Base-by-base conservation (phyloP, 1,139 yeast genomes). In the Lipomyces yarrowii region DNA sequence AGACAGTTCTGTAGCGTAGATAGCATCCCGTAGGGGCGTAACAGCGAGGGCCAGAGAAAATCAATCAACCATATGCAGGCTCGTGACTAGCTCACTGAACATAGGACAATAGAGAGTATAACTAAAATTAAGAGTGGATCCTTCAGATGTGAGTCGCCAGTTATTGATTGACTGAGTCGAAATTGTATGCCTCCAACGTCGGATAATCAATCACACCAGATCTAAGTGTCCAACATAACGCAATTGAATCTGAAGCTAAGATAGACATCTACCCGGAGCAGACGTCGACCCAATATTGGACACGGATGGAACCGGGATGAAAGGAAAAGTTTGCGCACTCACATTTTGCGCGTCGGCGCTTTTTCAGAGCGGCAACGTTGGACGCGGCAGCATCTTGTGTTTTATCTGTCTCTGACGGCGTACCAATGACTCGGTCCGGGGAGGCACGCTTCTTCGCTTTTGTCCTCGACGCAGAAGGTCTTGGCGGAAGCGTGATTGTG, bases 391-490 rank as follows among this genome's bases (percentile, higher is more conserved):
- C 10, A 3, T 39, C 60, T 39, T 32, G 15, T 55, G 11, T 42
- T 39, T 57, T 42, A 15, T 39, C 55, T 35, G 59, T 57, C 21
- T 53, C 56, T n/a, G 46, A 13, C 1, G 61, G 15, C 30, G 23
- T 11, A 23, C 56, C 54, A 26, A 65, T 59, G 39, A 60, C 62
- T 21, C 68, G 61, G 59, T 67, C 69, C 8, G 69, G 69, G n/a
- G 69, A 67, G 3, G 69, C 58, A n/a, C 69, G 68, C 62, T 67
- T 67, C 63, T 65, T 65, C 5, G 68, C 55, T 59, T 67, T 67
- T 32, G 69, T 60, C 33, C 69, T 65, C 35, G 69, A 67, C 10
- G 69, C 60, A 33, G 69, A 67, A 55, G 69, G 69, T n/a, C 69
- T 60, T 10, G 69, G 69, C 2, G 69, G 69, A 52, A 67, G 58